Conservation (phyloP, 495 filamentous ascomycete genomes). For the Evansstolkia leycettana region DNA sequence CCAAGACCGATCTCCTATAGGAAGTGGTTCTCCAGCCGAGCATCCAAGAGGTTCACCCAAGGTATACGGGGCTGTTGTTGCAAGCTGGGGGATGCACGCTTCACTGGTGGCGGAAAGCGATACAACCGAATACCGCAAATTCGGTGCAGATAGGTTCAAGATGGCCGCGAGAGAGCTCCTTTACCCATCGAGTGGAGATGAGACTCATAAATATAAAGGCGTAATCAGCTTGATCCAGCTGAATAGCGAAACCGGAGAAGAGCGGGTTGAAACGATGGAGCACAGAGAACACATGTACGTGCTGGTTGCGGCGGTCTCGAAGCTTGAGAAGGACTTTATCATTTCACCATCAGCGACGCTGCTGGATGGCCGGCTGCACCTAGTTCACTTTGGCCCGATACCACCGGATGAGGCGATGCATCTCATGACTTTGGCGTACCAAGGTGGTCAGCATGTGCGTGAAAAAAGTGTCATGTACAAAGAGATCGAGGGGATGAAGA, state of each 20-base stretch:
- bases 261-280: conserved; percentile 17
- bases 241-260: conserved; percentile 9
- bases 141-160: conserved; percentile 64
- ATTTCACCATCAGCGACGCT: conserved; percentile 61
- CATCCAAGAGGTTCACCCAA: conserved; percentile 10
- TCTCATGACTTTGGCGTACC: conserved; percentile 65
- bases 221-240: conserved; percentile 30
- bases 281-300: conserved; percentile 54
- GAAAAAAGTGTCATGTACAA: conserved; percentile 53
- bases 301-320: conserved; percentile 59
- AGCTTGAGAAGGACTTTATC: conserved; percentile 66
- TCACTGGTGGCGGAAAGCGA: conserved; percentile 80
- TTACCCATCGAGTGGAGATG: conserved; percentile 40
- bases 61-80: conserved; percentile 69
- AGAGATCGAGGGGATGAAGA: conserved; percentile 45
- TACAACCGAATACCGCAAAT: conserved; percentile 59
- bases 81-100: conserved; percentile 81
- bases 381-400: conserved; percentile 63
- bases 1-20: conserved; percentile 12
- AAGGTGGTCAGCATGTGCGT: conserved; percentile 57
- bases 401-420: conserved; percentile 52
- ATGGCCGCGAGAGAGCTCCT: conserved; percentile 71
- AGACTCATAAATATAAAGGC: conserved; percentile 58
- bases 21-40: conserved; percentile 2
- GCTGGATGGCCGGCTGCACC: conserved; percentile 49